These are phyloP conservation scores for Alternaria viburni DNA, from an alignment of 2,329 filamentous ascomycete genomes.

Conservation along the genomic window DNA sequence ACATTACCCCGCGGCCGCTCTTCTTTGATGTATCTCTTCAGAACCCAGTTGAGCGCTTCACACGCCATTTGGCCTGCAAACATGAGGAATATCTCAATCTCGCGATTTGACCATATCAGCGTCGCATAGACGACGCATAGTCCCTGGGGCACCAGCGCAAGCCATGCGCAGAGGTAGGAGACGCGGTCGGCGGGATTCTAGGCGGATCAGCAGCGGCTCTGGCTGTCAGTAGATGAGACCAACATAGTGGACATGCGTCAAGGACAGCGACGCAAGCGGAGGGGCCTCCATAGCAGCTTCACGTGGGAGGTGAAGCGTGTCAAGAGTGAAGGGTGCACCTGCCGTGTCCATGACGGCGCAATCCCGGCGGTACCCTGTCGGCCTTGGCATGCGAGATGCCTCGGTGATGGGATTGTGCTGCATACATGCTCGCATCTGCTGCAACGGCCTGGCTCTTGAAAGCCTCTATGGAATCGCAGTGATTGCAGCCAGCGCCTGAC, in stretches of 20 bases:
- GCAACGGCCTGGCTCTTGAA: background rate
- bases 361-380: slow-evolving; percentile 3
- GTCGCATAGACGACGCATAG: slow-evolving; percentile 90
- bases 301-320: background rate
- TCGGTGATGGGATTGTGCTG: background rate
- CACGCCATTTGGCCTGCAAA: slow-evolving; percentile 90
- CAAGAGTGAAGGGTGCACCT: slow-evolving; percentile 12
- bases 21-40: slow-evolving; percentile 92
- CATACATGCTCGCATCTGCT: background rate
- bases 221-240: slow-evolving; percentile 33
- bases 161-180: slow-evolving; percentile 89
- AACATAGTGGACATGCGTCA: slow-evolving; percentile 97
- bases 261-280: slow-evolving; percentile 83
- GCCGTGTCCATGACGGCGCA: slow-evolving; percentile 3
- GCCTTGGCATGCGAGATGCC: slow-evolving; percentile 7
- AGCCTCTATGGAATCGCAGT: background rate
- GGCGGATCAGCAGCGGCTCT: slow-evolving; percentile 22
- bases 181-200: slow-evolving; percentile 85
- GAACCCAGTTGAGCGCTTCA: slow-evolving; percentile 85
- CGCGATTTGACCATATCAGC: slow-evolving; percentile 87
- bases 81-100: slow-evolving; percentile 87
- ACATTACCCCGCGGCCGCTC: slow-evolving; percentile 78
- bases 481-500: slow-evolving; percentile 1
- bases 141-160: slow-evolving; percentile 90
- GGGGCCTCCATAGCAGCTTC: slow-evolving; percentile 52